Evolutionary conservation across 1,284 basidiomycete species (phyloP), one percentile per base, ranked within the genome.

Genomic region (Rhodotorula sp.): DNA sequence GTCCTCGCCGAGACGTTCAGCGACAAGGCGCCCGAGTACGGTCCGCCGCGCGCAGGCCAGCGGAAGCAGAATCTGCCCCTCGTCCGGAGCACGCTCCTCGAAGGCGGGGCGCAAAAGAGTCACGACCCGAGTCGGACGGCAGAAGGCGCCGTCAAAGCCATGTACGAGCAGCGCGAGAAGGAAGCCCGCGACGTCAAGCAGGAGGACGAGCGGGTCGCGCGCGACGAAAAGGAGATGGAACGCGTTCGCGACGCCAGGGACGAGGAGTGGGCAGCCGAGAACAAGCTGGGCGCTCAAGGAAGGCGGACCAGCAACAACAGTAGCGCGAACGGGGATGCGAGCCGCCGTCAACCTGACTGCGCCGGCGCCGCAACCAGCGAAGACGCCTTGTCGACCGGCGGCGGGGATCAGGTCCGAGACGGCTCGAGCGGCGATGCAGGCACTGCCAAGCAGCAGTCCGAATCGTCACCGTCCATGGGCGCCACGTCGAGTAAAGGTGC

Each of bases 101-200:
- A 68, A 49, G 70, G 62, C 6, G 66, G 70, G 8, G 54, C 34
- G 38, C 70, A 71, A 50, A 31, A 49, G 48, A 5, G 23, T 10
- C 70, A 71, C 38, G 58, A 68, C 47, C 63, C 66, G 48, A 59
- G 54, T 18, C 54, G 70, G 50, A 71, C 70, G 26, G 70, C 70
- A 1, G 70, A 71, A 56, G 70, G 70, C 15, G 70, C 70, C 19
- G 66, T 71, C 34, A 45, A 28, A 4, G 60, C 58, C 19, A 61
- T 71, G 70, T 50, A 62, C 28, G 67, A 64, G 60, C 70, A 71
- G 49, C 60, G 58, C 7, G 61, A 31, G 31, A 10, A n/a, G 31
- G 47, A 66, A 21, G 56, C 49, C 5, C 45, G 45, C 49, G 16
- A 38, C 21, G 57, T 14, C 5, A 12, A 45, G 19, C 45, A n/a